Evolutionary conservation across 441 rosid genomes (phyloP), one percentile per base, ranked within the genome.

Genomic region (Macaranga tanarius): DNA sequence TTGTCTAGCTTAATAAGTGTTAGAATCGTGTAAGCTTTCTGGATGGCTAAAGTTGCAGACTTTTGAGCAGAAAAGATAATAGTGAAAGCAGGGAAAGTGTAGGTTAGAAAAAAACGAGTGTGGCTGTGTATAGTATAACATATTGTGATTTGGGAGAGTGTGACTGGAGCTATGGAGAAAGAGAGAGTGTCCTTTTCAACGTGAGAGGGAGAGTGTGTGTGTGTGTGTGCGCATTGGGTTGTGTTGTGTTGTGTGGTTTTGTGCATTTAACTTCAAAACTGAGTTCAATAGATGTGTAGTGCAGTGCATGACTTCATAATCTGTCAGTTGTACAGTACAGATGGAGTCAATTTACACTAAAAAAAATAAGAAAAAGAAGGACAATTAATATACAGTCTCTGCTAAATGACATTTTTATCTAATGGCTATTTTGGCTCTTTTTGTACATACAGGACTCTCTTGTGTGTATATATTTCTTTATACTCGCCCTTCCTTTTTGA

Each of bases 261-360:
- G 48, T 59, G 73, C 56, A 56, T 25, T 28, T 22, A 48, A 67
- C 74, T 75, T 51, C 59, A 72, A 73, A 55, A 23, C 68, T 51
- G 77, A 25, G 79, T 63, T 67, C 40, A 51, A 54, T n/a, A 58
- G 22, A 23, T n/a, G 42, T 38, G 62, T 5, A 17, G 56, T 28
- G 57, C 66, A 70, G 75, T 77, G 83, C 82, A 76, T 83, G 82
- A 78, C 81, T 77, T 76, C 85, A 81, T 72, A 70, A 77, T 52
- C 0, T 77, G 83, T 80, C 85, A 78, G 85, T 28, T n/a, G 77
- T 10, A 31, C 75, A 78, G 81, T 7, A 51, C 50, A 38, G 68
- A 42, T 31, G 31, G 64, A 52, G 55, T 70, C 59, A 57, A 59
- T 67, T 19, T 40, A 66, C 22, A 66, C 20, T 66, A 1, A 31